Base-by-base conservation (phyloP, 176 grass and related monocot species). In the Rhynchospora pubera region DNA sequence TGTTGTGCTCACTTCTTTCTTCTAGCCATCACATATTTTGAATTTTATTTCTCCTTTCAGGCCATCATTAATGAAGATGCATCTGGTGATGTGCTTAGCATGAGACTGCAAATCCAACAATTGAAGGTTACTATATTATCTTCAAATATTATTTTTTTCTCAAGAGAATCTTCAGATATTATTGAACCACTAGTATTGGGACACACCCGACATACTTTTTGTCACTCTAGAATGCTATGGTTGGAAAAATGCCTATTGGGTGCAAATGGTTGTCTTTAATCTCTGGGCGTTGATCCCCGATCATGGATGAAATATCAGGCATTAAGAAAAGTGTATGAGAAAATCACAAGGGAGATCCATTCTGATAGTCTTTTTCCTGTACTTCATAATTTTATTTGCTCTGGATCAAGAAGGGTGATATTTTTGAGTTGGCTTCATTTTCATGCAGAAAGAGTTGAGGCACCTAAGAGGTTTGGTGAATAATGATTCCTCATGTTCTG, bases 1-100 rank as follows among this genome's bases (percentile, higher is more conserved):
- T 53, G 72, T 42, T 65, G 65, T 64, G 12, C 71, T 19, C 9
- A 62, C 26, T 67, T 39, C n/a, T 51, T 26, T 28, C 12, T 76
- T 55, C 24, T 42, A 51, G 72, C 72, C 48, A 76, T 53, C 72
- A 76, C 23, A 22, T 28, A 16, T 28, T 76, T 85, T 53, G 42
- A 45, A 81, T 16, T 86, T 46, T 78, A 84, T 79, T 74, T 55
- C 21, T 42, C 65, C 45, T 64, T 86, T 30, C 61, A 99, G 96
- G 96, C 96, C 62, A 87, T 93, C 45, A 62, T 99, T 83, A 99
- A 95, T 81, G 96, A 99, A 88, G 96, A 99, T 87, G 96, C 96
- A 23, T 99, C 91, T 79, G 96, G 96, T 52, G 92, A 99, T 64
- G 84, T 99, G 53, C 81, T 99, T 71, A 99, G 84, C 87, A 95